Evolutionary conservation across 1,284 basidiomycete species (phyloP), one percentile per base, ranked within the genome.

Genomic region (Pseudozyma thailandica): DNA sequence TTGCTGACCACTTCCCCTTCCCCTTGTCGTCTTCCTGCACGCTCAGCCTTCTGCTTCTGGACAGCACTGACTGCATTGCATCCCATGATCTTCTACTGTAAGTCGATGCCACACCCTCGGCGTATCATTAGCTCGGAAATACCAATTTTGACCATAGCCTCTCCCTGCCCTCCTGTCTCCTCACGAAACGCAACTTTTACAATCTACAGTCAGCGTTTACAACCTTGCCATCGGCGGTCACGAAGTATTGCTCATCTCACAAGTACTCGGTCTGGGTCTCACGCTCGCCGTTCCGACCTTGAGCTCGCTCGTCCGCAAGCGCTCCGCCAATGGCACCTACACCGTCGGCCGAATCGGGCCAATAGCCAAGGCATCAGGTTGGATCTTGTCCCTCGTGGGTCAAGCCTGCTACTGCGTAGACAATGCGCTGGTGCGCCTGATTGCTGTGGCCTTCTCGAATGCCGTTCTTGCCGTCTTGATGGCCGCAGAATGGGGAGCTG

Each of bases 1-100:
- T 20, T 38, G 37, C 37, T 38, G 30, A 31, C 27, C 3, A 15
- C 2, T 30, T 45, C 31, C 20, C 8, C 23, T 51, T 28, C 44
- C 15, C 9, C 28, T 20, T 41, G 23, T 42, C 28, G n/a, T 50
- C 20, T 60, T 57, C 42, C n/a, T 4, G n/a, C n/a, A n/a, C n/a
- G n/a, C n/a, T n/a, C 77, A 93, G 92, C 91, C 1, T 92, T 91
- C 72, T 86, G 91, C 16, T 93, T 91, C 81, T 95, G 93, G 92
- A 92, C 93, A 0, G 86, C 92, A 38, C 88, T 92, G 77, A 94
- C 93, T 1, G 88, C 89, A 1, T 87, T 96, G 20, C 88, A 90
- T 9, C 90, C 91, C 0, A 90, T 90, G 35, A 87, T 96, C 6
- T 96, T 95, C 85, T 96, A 94, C 84, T 94, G 92, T 85, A 42